Percentiles rank a stretch among this genome's conserved stretches.
Evolutionary conservation across 179 eudicot species (phyloP).

Genomic region (Spinacia oleracea): DNA sequence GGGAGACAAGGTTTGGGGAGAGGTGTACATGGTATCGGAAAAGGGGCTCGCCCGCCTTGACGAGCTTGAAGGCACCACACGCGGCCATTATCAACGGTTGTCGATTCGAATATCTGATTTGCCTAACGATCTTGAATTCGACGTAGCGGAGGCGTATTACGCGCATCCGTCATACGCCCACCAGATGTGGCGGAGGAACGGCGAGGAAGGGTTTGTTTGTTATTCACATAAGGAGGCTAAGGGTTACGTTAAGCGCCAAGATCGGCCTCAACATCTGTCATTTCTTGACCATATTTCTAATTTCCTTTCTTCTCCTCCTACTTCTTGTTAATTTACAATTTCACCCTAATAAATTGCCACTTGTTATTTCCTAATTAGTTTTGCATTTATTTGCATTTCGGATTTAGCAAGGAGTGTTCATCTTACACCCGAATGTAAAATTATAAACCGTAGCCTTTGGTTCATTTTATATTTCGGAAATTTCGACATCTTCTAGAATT

Average conservation of each 20-base stretch:
- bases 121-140: background rate
- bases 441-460: too few relatives aligned
- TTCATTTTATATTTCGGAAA: too few relatives aligned
- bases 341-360: too few relatives aligned
- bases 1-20: slow-evolving; percentile 55
- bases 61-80: slow-evolving; percentile 55
- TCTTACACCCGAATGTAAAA: too few relatives aligned
- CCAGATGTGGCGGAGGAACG: slow-evolving; percentile 47
- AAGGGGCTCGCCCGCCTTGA: slow-evolving; percentile 49
- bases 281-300: slow-evolving; percentile 50
- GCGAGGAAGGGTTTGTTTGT: slow-evolving; percentile 32
- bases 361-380: background rate
- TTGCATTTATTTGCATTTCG: background rate
- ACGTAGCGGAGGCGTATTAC: slow-evolving; percentile 33
- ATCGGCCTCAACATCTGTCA: slow-evolving; percentile 48
- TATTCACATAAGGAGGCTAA: slow-evolving; percentile 41
- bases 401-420: too few relatives aligned
- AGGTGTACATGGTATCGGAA: slow-evolving; percentile 54
- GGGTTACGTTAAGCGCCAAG: slow-evolving; percentile 54
- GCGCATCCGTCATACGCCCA: slow-evolving; percentile 50
- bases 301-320: slow-evolving; percentile 29
- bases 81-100: slow-evolving; percentile 64
- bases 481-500: too few relatives aligned
- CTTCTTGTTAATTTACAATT: background rate
- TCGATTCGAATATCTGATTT: slow-evolving; percentile 20